Evolutionary conservation across 192 early-diverging fungal species (phyloP), one percentile per base, ranked within the genome.

Genomic region (Backusella parvicylindrica): DNA sequence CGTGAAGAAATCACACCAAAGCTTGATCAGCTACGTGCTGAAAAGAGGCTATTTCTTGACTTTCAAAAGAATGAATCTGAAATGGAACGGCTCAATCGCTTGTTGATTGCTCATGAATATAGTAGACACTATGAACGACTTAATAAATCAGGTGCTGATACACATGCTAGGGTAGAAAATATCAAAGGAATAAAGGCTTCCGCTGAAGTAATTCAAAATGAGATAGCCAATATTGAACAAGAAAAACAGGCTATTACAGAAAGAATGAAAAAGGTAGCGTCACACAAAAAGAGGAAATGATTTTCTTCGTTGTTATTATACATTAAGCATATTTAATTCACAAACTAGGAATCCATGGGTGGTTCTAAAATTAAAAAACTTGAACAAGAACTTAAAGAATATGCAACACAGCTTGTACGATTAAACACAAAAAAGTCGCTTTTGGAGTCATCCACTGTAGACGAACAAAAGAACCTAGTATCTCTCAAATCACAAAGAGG

Each of bases 31-130:
- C 86, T 98, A 38, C 87, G 97, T 37, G 87, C 88, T 13, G 91
- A 97, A 75, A 98, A 97, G 77, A 84, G 92, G 69, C 88, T 89
- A 8, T 97, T 94, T 74, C 79, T 98, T 11, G 98, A 99, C 75
- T 99, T 91, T 77, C 95, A 97, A 80, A 96, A 96, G 79, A 90
- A 95, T 16, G 92, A 95, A 74, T 87, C 91, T 8, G 97, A 99
- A 79, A 90, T 96, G 38, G 96, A 96, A 67, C 86, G 91, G 8
- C 72, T 97, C 53, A 88, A 86, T n/a, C 90, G 92, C 32, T 83
- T 97, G 35, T 84, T 95, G 1, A 86, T 95, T 18, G 95, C 97
- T 2, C 90, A 92, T 75, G 96, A 98, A 50, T 97, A 93, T 76
- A 85, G 85, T 32, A 86, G 86, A 43, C 85, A 90, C 74, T 90